phyloP scores from a whole-genome alignment of 345 rosid species.

The Salix exigua region DNA sequence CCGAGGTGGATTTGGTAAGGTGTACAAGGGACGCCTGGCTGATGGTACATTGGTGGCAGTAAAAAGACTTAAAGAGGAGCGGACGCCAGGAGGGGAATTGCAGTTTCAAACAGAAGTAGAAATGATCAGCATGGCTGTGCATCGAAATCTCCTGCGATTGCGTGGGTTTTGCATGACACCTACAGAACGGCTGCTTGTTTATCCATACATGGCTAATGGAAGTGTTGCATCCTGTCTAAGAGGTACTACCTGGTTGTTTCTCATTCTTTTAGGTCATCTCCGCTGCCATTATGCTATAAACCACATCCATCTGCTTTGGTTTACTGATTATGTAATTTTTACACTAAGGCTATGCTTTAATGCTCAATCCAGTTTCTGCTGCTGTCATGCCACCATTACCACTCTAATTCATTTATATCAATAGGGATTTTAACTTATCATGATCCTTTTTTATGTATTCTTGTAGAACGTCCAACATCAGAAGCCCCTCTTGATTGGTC shows the following conservation, averaged over 20 bases:
- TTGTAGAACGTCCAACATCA: constrained; percentile 21
- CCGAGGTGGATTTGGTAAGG: constrained; percentile 35
- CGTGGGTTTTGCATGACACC: constrained; percentile 40
- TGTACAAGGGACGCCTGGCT: constrained; percentile 33
- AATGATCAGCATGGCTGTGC: constrained; percentile 40
- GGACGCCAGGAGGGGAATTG: constrained; percentile 33
- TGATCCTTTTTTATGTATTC: constrained; percentile 4
- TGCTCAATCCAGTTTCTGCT: neutral
- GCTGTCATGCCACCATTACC: neutral
- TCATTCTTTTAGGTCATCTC: neutral
- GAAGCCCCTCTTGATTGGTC: constrained; percentile 30
- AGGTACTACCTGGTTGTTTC: constrained; percentile 16
- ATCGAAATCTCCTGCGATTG: constrained; percentile 32
- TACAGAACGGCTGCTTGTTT: constrained; percentile 34
- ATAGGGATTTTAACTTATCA: neutral
- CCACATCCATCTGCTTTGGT: neutral
- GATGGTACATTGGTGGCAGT: constrained; percentile 39
- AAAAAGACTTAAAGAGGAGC: constrained; percentile 37
- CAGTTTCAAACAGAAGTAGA: constrained; percentile 37
- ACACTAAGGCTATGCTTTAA: neutral
- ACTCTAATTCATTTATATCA: neutral
- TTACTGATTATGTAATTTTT: neutral
- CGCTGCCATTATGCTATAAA: neutral
- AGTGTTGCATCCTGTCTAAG: constrained; percentile 35
- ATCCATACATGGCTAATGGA: constrained; percentile 38